phyloP scores from a whole-genome alignment of 805 yeast genomes.

The Spathaspora gorwiae region DNA sequence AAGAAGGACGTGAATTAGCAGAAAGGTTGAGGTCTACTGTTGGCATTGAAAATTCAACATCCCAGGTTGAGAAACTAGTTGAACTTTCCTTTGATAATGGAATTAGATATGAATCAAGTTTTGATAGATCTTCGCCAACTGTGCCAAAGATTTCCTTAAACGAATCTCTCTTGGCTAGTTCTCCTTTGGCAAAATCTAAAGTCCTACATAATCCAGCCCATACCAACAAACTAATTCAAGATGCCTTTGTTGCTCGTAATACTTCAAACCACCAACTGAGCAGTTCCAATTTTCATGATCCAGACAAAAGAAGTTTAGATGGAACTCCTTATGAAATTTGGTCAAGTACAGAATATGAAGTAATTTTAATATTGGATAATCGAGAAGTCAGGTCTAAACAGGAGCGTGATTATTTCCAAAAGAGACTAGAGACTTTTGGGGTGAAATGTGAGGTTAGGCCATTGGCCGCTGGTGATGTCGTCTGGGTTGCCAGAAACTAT shows the following conservation, averaged over 20 bases:
- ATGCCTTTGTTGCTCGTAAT: not conserved
- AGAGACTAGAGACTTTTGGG: slow-evolving; percentile 46
- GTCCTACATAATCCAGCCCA: not conserved
- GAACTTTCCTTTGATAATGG: slow-evolving; percentile 35
- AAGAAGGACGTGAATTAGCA: slow-evolving; percentile 65
- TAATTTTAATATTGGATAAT: slow-evolving; percentile 68
- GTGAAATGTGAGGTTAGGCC: slow-evolving; percentile 50
- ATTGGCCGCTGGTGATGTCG: slow-evolving; percentile 78
- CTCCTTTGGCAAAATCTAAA: not conserved
- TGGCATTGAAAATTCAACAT: slow-evolving; percentile 22
- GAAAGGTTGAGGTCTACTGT: slow-evolving; percentile 48
- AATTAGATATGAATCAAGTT: slow-evolving; percentile 17
- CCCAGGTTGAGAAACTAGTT: slow-evolving; percentile 1
- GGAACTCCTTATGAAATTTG: slow-evolving; percentile 47
- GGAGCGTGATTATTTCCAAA: slow-evolving; percentile 68
- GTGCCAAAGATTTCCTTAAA: no score
- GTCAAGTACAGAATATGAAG: slow-evolving; percentile 55
- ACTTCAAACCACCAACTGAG: not conserved
- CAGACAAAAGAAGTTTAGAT: slow-evolving; percentile 13
- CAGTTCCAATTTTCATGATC: slow-evolving; percentile 18
- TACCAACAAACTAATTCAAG: not conserved
- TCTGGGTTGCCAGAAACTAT: slow-evolving; percentile 80
- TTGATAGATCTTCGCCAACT: slow-evolving; percentile 1
- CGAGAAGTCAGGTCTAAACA: slow-evolving; percentile 69
- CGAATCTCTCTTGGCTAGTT: not conserved